Evolutionary conservation across 2,329 filamentous ascomycete genomes (phyloP), one percentile per base, ranked within the genome.

Genomic region (Fusarium sarcochroum): DNA sequence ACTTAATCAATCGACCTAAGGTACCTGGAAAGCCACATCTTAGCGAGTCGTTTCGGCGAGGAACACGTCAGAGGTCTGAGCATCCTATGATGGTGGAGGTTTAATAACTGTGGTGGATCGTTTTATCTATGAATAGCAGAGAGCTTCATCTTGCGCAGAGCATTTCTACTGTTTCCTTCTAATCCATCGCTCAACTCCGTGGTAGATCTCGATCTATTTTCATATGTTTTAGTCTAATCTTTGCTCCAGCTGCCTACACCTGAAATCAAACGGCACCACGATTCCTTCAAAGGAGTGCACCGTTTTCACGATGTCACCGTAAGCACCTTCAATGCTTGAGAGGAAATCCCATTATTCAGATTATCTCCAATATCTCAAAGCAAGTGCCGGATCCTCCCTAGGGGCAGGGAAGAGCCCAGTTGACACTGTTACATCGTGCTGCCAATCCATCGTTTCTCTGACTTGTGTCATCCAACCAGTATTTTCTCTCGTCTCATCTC

Each of bases 61-160:
- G 70, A 65, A 70, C 70, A 73, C 68, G 70, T 71, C 70, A 73
- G 59, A 63, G 35, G 65, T 69, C 68, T 63, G 62, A 55, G 60
- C 54, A 50, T 30, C 42, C 32, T 49, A 27, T n/a, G 30, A 37
- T 42, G 38, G 57, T 60, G 37, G 54, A 30, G 42, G 41, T 60
- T 25, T 20, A 50, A 52, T 60, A 45, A 62, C 60, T 60, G 34
- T 25, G 23, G 57, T 67, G 66, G 66, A 51, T 63, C 66, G 37
- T 45, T 30, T 34, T 34, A 30, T 56, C 61, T 64, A 65, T 64
- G 61, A 64, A 64, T 67, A 69, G 56, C 21, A 58, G 46, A 54
- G 46, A 57, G 59, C 66, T 44, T 45, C 44, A 35, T 32, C 35
- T 40, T 34, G 50, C 53, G 42, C 42, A 38, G 23, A 44, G 35